Percentiles rank a stretch among this genome's conserved stretches.
These are phyloP conservation scores for Lentinula aciculospora DNA, from an alignment of 768 basidiomycete genomes.

Conservation along the genomic window DNA sequence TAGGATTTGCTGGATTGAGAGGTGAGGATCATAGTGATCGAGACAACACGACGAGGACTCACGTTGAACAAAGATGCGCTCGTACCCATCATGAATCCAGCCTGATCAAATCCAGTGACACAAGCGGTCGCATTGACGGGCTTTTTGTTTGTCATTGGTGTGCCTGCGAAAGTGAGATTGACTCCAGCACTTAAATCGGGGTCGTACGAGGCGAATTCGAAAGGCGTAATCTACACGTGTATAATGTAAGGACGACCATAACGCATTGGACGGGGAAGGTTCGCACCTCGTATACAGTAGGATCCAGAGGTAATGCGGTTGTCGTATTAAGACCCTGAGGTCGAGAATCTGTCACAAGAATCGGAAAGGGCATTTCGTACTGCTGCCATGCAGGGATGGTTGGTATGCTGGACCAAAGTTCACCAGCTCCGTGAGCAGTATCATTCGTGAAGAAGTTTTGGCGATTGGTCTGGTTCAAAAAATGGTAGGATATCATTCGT, in stretches of 20 bases:
- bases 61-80: conserved; percentile 70
- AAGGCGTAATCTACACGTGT: conserved; percentile 42
- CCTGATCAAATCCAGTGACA: conserved; percentile 71
- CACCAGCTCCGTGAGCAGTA: conserved; percentile 60
- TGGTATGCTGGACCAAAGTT: conserved; percentile 59
- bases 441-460: conserved; percentile 56
- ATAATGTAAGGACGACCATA: background rate
- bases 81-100: conserved; percentile 68
- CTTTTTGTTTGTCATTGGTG: conserved; percentile 52
- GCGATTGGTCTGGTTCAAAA: conserved; percentile 59
- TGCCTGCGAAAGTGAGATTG: conserved; percentile 61
- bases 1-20: conserved; percentile 56
- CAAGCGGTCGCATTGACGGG: conserved; percentile 55
- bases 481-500: conserved; percentile 68
- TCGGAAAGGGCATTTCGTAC: conserved; percentile 56
- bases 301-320: conserved; percentile 29
- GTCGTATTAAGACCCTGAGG: conserved; percentile 40
- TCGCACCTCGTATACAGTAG: conserved; percentile 56
- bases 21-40: conserved; percentile 38
- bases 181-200: conserved; percentile 66
- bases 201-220: conserved; percentile 73
- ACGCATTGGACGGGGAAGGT: conserved; percentile 44
- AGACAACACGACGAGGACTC: conserved; percentile 9
- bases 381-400: conserved; percentile 46
- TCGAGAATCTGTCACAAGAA: conserved; percentile 55